Base-by-base conservation (phyloP, 306 rosid genomes). In the Cucumis cinereus region DNA sequence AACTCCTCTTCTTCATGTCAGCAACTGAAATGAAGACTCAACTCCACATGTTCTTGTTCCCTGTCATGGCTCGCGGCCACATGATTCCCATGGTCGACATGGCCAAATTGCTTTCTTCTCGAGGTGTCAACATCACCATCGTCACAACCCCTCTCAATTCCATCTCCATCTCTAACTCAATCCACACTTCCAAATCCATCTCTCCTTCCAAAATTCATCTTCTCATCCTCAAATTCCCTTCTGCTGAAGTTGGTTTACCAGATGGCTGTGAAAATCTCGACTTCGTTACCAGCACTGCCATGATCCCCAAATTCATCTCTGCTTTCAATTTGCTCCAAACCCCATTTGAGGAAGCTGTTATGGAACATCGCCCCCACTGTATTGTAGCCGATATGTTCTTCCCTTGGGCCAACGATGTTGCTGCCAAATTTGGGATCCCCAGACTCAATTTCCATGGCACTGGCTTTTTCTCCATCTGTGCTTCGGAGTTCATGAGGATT, bases 381-480 rank as follows among this genome's bases (percentile, higher is more conserved):
- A 23, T 92, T 1, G 59, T 88, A 3, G 88, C 88, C 1, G 96
- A 84, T 79, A 38, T 53, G 45, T 77, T 85, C 66, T 88, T 76
- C 67, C 87, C 90, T 1, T 87, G 88, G 88, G 68, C 83, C 1
- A 63, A 67, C 0, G 88, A 88, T 28, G 82, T 82, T 2, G 91
- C 93, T 1, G 80, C 80, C 0, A 87, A 84, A 33, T 79, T 79
- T 20, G 81, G 79, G 0, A 86, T 92, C 74, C 97, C 93, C 0
- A 82, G 89, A 83, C 30, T 90, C 17, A 82, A 78, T 58, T 92
- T 92, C 26, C 85, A 84, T 14, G 93, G 90, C 0, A 49, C 79
- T 7, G 55, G 93, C 1, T 87, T 79, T 61, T 85, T 90, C 52
- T 78, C 92, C 4, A 5, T 79, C 1, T 84, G 84, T 66, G 84